Evolutionary conservation across 352 stramenopile genomes (phyloP), one percentile per base, ranked within the genome.

Genomic region (Thalassiosira livingstoniorum): DNA sequence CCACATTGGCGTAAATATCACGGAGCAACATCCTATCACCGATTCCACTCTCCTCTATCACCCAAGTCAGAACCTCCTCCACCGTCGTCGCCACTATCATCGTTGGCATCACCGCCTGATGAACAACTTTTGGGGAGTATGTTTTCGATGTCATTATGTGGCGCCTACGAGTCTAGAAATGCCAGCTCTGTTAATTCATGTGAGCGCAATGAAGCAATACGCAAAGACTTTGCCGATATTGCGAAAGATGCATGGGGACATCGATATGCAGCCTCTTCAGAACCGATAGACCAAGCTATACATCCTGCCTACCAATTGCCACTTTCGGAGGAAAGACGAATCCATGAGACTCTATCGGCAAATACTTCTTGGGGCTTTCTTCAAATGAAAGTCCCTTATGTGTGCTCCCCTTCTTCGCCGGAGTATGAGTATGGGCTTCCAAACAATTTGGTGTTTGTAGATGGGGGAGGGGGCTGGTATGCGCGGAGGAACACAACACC

Each of bases 311-410:
- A n/a, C n/a, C n/a, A n/a, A n/a, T n/a, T n/a, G n/a, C 10, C 21
- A 23, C 47, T 58, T 29, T 58, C 47, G n/a, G 11, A 15, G n/a
- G 47, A 67, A 29, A n/a, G 25, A 18, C 25, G 34, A 39, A 75
- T 89, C 31, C 32, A 85, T 47, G 78, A 89, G 79, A 85, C 78
- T n/a, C 68, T 89, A 10, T 31, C 85, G 11, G 83, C 75, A 5
- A 81, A 86, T 39, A 89, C 83, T 11, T 89, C 83, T 0, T 85
- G 78, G 83, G 83, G 83, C 27, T 75, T 85, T 35, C 54, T 89
- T 23, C 78, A 83, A 74, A 85, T 89, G 64, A 86, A 86, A 72
- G 63, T 86, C 21, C 78, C 78, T 1, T 85, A 78, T 39, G 35
- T 74, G 25, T 86, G 78, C 54, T 65, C 15, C 51, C 77, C 75